A percentile compares a stretch with the other conserved stretches of the same genome.
Conservation (phyloP, 2,329 filamentous ascomycete genomes). For the Alternaria sp. region DNA sequence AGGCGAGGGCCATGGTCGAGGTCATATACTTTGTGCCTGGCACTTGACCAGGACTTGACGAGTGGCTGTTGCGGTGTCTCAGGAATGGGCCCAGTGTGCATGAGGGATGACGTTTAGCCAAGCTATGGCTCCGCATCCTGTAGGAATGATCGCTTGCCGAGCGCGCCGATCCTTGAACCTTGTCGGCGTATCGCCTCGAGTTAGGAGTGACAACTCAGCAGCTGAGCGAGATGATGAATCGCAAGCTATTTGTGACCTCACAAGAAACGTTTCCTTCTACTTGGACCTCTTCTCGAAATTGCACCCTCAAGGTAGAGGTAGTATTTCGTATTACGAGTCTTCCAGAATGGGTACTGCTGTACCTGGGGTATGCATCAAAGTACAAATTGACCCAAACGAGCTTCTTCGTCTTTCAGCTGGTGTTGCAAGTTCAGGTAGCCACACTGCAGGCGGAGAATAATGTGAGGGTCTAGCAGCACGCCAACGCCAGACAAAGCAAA, state of each 20-base stretch:
- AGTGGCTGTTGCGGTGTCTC: constrained; percentile 14
- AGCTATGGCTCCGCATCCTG: constrained; percentile 3
- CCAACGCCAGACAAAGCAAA: neutral
- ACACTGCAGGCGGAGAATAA: neutral
- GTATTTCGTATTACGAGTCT: neutral
- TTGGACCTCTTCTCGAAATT: neutral
- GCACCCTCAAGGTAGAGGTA: neutral
- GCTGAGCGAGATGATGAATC: neutral
- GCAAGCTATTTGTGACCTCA: neutral
- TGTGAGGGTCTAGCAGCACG: neutral
- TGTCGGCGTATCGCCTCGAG: neutral
- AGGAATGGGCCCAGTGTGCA: constrained; percentile 16
- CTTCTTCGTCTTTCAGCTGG: neutral
- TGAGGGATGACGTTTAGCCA: constrained; percentile 17
- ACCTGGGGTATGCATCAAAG: neutral
- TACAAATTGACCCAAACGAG: neutral
- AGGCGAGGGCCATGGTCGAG: constrained; percentile 22
- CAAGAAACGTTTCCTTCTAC: neutral
- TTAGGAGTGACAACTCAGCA: neutral
- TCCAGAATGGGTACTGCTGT: neutral
- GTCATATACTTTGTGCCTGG: constrained; percentile 24
- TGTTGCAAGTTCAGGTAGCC: neutral
- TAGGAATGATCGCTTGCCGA: constrained; percentile 7
- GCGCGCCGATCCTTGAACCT: constrained; percentile 2
- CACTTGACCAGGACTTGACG: constrained; percentile 20